Conservation (phyloP, 345 rosid species). For the Rhodomyrtus tomentosa region DNA sequence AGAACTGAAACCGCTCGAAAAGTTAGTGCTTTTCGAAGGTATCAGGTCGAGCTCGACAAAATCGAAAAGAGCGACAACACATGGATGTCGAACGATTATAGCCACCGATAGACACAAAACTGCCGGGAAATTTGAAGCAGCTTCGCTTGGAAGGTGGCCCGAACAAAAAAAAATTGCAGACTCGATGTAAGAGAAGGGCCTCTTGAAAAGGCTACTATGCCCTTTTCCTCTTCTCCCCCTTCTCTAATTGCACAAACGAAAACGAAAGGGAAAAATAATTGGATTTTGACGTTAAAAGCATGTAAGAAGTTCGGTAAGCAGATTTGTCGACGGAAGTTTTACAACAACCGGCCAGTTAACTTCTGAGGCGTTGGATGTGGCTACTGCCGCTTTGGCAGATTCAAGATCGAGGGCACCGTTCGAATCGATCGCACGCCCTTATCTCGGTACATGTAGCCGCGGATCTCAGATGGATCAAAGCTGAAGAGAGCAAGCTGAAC, state of each 20-base stretch:
- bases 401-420: conserved; percentile 39
- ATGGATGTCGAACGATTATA: background rate
- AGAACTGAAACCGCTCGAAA: background rate
- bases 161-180: background rate
- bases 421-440: conserved; percentile 9
- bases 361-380: conserved; percentile 30
- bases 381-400: conserved; percentile 61
- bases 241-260: background rate
- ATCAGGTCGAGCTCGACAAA: background rate
- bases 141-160: conserved; percentile 33
- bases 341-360: conserved; percentile 77
- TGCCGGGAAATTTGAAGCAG: conserved; percentile 14
- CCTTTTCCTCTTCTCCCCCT: conserved; percentile 26
- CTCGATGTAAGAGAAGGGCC: conserved; percentile 30
- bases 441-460: conserved; percentile 67
- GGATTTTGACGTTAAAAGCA: background rate
- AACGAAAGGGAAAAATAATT: fast-evolving
- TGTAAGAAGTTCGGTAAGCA: conserved; percentile 94
- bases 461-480: background rate
- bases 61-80: background rate
- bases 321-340: conserved; percentile 36
- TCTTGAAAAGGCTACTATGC: conserved; percentile 21
- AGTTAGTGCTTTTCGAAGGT: background rate
- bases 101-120: conserved; percentile 29
- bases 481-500: background rate